Evolutionary conservation across 768 basidiomycete species (phyloP).

Genomic region (Lactarius hatsudake): DNA sequence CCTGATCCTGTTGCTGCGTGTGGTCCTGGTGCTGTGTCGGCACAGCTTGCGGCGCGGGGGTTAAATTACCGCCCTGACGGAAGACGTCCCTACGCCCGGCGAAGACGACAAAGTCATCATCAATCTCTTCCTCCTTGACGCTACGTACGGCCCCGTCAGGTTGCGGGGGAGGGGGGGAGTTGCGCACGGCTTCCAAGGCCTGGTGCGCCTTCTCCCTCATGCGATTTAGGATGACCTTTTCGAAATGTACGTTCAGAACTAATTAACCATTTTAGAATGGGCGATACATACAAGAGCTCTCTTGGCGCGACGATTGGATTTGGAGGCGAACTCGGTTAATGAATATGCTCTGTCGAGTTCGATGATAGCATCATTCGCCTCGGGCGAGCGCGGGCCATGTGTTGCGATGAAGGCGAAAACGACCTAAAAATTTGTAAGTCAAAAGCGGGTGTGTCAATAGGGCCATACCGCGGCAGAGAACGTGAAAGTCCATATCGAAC

Average conservation of each 20-base stretch:
- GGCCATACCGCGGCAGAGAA: too few species aligned
- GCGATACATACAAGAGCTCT: conserved; percentile 55
- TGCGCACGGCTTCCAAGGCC: too few species aligned
- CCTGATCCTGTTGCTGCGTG: too few species aligned
- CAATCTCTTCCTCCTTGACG: conserved; percentile 42
- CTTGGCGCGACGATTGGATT: conserved; percentile 56
- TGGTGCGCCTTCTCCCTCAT: too few species aligned
- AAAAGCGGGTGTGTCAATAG: too few species aligned
- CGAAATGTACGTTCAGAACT: not conserved
- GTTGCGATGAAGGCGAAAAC: conserved; percentile 80
- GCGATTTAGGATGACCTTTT: too few species aligned
- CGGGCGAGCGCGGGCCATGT: conserved; percentile 62
- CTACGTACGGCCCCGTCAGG: conserved; percentile 21
- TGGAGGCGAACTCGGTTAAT: conserved; percentile 62
- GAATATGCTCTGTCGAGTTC: conserved; percentile 24
- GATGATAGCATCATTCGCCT: conserved; percentile 40
- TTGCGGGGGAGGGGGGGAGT: too few species aligned
- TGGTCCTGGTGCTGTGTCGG: not conserved
- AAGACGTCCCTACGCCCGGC: conserved; percentile 65
- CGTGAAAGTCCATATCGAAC: too few species aligned
- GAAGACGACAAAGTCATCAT: conserved; percentile 49
- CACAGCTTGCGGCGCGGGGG: not conserved
- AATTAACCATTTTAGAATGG: not conserved
- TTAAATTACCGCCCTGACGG: conserved; percentile 41
- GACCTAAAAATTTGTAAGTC: conserved; percentile 10